Evolutionary conservation across 495 filamentous ascomycete genomes (phyloP).

Genomic region (Melanomma pulvis-pyrius): DNA sequence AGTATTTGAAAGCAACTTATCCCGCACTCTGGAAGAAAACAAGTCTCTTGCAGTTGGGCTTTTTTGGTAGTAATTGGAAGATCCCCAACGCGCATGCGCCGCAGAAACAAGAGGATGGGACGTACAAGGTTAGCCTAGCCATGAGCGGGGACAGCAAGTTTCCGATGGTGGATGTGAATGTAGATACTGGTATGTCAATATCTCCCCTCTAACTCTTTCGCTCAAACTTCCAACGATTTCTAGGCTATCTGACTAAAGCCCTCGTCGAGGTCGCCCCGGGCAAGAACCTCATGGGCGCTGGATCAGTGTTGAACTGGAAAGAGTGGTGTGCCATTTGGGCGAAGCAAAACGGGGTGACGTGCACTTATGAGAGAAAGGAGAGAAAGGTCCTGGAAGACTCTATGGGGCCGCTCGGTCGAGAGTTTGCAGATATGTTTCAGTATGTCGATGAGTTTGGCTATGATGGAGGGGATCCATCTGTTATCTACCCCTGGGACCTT

Average conservation of each 20-base stretch:
- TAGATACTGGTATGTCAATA: slow-evolving; percentile 42
- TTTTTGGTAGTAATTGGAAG: slow-evolving; percentile 46
- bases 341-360: slow-evolving; percentile 15
- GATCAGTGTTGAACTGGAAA: slow-evolving; percentile 36
- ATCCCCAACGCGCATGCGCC: neutral
- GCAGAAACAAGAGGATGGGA: slow-evolving; percentile 34
- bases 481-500: slow-evolving; percentile 34
- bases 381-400: slow-evolving; percentile 24
- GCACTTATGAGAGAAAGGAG: slow-evolving; percentile 19
- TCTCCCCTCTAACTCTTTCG: neutral
- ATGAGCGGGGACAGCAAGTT: slow-evolving; percentile 29
- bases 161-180: slow-evolving; percentile 40
- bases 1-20: slow-evolving; percentile 48
- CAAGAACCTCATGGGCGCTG: slow-evolving; percentile 42
- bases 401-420: slow-evolving; percentile 37
- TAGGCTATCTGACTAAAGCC: slow-evolving; percentile 39
- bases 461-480: slow-evolving; percentile 42
- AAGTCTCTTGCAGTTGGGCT: slow-evolving; percentile 47
- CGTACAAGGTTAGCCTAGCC: slow-evolving; percentile 22
- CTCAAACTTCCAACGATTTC: neutral
- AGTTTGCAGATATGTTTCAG: slow-evolving; percentile 44
- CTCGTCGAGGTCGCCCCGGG: slow-evolving; percentile 41
- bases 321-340: slow-evolving; percentile 42
- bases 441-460: slow-evolving; percentile 47
- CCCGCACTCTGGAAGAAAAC: slow-evolving; percentile 52